phyloP scores from a whole-genome alignment of 208 protist species.

The Crithidia mellificae region DNA sequence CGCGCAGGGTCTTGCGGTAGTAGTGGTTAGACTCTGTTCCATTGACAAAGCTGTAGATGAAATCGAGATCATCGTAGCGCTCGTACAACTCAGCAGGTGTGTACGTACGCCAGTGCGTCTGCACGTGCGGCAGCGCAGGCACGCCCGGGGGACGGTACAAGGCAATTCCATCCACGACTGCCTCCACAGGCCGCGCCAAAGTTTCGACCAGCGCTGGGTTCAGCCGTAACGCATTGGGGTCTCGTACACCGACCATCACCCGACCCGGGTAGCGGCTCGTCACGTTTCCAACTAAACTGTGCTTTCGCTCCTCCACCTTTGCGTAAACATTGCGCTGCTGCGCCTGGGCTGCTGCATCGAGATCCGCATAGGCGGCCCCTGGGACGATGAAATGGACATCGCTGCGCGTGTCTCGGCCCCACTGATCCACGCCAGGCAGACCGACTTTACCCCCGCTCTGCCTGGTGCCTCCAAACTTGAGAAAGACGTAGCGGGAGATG shows the following conservation, averaged over 20 bases:
- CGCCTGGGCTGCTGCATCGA: not conserved
- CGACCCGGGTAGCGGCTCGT: not conserved
- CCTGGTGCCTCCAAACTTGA: not conserved
- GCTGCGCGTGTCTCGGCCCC: not conserved
- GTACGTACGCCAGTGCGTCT: constrained; percentile 29
- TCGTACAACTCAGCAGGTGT: constrained; percentile 31
- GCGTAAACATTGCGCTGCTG: constrained; percentile 6
- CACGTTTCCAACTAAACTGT: not conserved
- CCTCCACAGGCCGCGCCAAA: constrained; percentile 3
- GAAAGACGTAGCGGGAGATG: too few relatives aligned
- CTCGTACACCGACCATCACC: not conserved
- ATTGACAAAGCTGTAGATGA: constrained; percentile 97
- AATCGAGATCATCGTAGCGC: constrained; percentile 66
- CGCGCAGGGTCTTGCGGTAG: constrained; percentile 31
- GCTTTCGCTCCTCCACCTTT: not conserved
- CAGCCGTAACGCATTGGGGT: constrained; percentile 8
- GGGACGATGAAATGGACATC: constrained; percentile 1
- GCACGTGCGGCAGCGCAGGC: constrained; percentile 24
- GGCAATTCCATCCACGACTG: constrained; percentile 9
- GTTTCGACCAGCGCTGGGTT: not conserved
- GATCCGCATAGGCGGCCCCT: constrained; percentile 10
- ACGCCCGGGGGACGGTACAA: constrained; percentile 3
- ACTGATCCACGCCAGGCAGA: too few relatives aligned
- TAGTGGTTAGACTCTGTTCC: constrained; percentile 79
- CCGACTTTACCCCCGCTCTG: too few relatives aligned